A percentile compares a stretch with the other conserved stretches of the same genome.
These are phyloP conservation scores for Fomitopsis betulina DNA, from an alignment of 1,284 basidiomycete species.

Conservation along the genomic window DNA sequence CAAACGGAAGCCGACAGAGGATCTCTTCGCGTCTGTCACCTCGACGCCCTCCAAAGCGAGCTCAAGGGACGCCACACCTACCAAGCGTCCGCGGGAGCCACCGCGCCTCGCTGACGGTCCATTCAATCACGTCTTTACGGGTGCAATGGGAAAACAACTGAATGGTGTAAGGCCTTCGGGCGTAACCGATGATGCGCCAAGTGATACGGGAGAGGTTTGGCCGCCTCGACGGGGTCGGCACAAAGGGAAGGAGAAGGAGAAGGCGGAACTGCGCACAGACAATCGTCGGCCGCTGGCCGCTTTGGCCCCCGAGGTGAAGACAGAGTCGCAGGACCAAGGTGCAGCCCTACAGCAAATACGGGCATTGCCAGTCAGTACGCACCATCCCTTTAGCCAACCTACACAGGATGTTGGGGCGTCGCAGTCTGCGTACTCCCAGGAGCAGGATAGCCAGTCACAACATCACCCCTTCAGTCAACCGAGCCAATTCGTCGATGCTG, in stretches of 20 bases:
- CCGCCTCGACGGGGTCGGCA: constrained; percentile 6
- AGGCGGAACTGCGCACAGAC: neutral
- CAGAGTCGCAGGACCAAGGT: neutral
- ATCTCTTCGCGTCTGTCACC: constrained; percentile 2
- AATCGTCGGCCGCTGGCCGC: neutral
- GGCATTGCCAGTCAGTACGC: neutral
- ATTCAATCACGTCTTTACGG: constrained; percentile 21
- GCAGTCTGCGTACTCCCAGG: neutral
- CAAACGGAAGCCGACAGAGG: neutral
- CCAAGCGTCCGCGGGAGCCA: constrained; percentile 9
- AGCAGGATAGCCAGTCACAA: neutral
- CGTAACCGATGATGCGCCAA: constrained; percentile 4
- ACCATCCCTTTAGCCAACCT: constrained; percentile 14
- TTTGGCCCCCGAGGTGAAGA: neutral
- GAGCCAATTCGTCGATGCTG: constrained; percentile 4
- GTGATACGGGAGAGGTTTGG: constrained; percentile 4
- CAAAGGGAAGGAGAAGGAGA: constrained; percentile 14
- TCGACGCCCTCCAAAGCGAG: neutral
- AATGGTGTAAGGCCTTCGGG: constrained; percentile 7
- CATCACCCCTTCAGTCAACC: constrained; percentile 20
- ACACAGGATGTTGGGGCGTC: neutral
- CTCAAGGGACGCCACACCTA: neutral
- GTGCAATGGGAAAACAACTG: constrained; percentile 13
- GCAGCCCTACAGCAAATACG: neutral
- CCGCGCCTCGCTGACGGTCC: constrained; percentile 21